Percentiles rank a stretch among this genome's conserved stretches.
Evolutionary conservation across 371 early-diverging fungal species (phyloP).

Genomic region (Aphelidium insulamus): DNA sequence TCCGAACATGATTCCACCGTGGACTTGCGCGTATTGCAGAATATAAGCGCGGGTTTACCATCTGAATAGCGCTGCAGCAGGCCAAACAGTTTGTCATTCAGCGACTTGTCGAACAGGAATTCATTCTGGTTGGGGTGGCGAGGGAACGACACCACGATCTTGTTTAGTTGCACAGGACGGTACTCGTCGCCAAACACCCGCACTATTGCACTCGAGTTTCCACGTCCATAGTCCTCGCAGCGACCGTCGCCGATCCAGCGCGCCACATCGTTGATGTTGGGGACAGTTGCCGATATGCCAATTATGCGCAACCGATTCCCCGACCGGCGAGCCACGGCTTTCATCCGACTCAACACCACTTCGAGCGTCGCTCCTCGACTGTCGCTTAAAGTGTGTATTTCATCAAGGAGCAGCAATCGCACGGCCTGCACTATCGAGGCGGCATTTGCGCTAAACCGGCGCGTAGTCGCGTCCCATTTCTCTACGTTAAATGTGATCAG

Average conservation of each 20-base stretch:
- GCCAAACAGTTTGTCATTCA: conserved; percentile 37
- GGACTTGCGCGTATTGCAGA: conserved; percentile 50
- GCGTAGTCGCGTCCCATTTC: too few species aligned
- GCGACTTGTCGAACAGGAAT: conserved; percentile 34
- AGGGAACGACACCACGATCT: conserved; percentile 31
- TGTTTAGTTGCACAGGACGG: conserved; percentile 41
- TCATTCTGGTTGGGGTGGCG: too few species aligned
- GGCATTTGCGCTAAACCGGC: too few species aligned
- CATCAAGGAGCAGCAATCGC: too few species aligned
- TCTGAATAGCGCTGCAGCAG: conserved; percentile 26
- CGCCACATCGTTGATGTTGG: conserved; percentile 60
- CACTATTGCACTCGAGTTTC: conserved; percentile 5
- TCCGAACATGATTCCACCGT: too few species aligned
- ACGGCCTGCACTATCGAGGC: too few species aligned
- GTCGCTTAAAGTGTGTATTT: too few species aligned
- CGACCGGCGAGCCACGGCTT: too few species aligned
- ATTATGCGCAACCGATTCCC: conserved; percentile 16
- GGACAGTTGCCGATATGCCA: conserved; percentile 68
- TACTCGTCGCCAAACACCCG: conserved; percentile 49
- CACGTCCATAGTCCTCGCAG: too few species aligned
- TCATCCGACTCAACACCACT: too few species aligned
- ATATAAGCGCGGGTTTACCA: conserved; percentile 39
- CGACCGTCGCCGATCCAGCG: conserved; percentile 31
- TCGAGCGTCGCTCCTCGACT: too few species aligned
- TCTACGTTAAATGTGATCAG: too few species aligned